Base-by-base conservation (phyloP, 2,329 filamentous ascomycete genomes). In the Ceratocystis variospora region DNA sequence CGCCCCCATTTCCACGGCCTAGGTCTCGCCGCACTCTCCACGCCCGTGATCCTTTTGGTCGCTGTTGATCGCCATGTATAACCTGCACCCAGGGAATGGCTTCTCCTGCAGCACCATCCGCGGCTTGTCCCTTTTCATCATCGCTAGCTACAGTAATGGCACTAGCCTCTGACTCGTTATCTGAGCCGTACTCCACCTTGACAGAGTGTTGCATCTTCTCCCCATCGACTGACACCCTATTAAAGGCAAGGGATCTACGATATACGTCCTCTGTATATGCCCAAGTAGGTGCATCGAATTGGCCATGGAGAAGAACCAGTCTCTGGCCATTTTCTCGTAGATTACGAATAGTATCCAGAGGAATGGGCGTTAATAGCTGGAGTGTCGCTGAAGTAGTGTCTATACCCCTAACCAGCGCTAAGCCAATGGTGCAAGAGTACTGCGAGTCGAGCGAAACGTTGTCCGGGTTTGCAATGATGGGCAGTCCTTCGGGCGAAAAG, bases 391-490 rank as follows among this genome's bases (percentile, higher is more conserved):
- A 78, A 25, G 74, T 72, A 0, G 75, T 71, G 71, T 92, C 86
- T 67, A 92, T 83, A 3, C 85, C 87, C 1, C 87, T 82, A n/a
- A 94, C 74, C 7, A 93, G 77, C 0, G 82, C 87, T 1, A 89
- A 76, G 1, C 87, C 87, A 3, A 90, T 73, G 15, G 82, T 79
- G 25, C 77, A 77, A 0, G 83, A 87, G 71, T 81, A 77, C 33
- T 73, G 74, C 0, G 88, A 87, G 69, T 88, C 78, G 0, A 89
- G 79, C 0, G 79, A 78, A 1, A 78, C 76, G n/a, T 80, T 78
- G 28, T 78, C 75, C 0, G 78, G 72, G 22, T 84, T 82, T 17
- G 80, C 75, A 66, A 91, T 80, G 68, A 85, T 84, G 0, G 88
- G 88, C 1, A 91, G 77, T 0, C 78, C 77, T 71, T 85, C 82